Conservation (phyloP, 305 asterid species). For the Fraxinus albicans region DNA sequence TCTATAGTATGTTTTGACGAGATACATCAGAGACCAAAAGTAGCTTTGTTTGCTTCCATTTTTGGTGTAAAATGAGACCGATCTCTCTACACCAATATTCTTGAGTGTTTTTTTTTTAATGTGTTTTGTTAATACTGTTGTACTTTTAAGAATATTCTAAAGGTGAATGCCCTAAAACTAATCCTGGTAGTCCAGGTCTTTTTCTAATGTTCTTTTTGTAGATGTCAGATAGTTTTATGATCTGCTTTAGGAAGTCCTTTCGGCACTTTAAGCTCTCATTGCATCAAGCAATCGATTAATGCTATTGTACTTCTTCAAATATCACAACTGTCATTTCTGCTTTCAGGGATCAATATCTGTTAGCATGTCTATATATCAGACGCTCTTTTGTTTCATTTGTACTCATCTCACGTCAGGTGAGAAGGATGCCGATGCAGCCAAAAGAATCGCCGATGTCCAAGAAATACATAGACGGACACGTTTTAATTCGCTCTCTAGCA, state of each 20-base stretch:
- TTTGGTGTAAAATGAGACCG: background rate
- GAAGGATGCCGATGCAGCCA: slow-evolving; percentile 62
- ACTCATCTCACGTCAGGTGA: slow-evolving; percentile 89
- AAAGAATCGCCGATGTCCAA: slow-evolving; percentile 82
- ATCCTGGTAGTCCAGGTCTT: background rate
- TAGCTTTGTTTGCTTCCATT: background rate
- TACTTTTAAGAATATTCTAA: background rate
- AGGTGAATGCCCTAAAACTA: background rate
- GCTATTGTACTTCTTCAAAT: slow-evolving; percentile 8
- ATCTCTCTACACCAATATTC: background rate
- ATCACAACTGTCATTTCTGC: slow-evolving; percentile 1
- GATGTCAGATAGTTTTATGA: background rate
- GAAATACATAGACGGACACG: slow-evolving; percentile 85
- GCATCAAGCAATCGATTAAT: background rate
- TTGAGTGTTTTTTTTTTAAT: background rate
- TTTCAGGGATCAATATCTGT: slow-evolving; percentile 91
- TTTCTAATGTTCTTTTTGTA: background rate
- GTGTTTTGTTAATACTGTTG: background rate
- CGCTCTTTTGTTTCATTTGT: slow-evolving; percentile 84
- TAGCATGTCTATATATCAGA: slow-evolving; percentile 93
- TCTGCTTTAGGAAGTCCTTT: background rate
- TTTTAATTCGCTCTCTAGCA: slow-evolving; percentile 49
- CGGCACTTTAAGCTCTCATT: background rate
- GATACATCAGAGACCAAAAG: background rate
- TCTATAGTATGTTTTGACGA: background rate